Evolutionary conservation across 768 basidiomycete species (phyloP).

Genomic region (Lactarius sp.): DNA sequence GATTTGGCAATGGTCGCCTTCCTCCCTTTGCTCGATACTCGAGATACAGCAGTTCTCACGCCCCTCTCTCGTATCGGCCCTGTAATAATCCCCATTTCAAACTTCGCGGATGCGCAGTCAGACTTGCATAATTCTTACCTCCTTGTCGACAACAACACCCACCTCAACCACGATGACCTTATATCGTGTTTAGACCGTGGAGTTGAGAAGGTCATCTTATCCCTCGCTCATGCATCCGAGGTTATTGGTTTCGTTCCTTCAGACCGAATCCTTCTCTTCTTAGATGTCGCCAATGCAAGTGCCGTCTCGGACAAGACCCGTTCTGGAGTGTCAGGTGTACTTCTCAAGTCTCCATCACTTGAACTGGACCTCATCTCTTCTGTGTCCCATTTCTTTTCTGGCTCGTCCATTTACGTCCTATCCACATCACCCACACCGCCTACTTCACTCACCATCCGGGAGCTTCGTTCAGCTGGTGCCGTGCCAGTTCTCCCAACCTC

Average conservation of each 20-base stretch:
- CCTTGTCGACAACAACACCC: constrained; percentile 47
- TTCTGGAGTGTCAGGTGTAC: constrained; percentile 68
- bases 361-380: constrained; percentile 76
- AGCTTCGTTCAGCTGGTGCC: constrained; percentile 53
- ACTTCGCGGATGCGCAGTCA: constrained; percentile 29
- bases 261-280: constrained; percentile 67
- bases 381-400: constrained; percentile 67
- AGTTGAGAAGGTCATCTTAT: constrained; percentile 73
- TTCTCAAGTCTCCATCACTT: constrained; percentile 68
- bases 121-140: constrained; percentile 41
- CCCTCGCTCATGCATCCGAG: constrained; percentile 58
- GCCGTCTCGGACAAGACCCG: constrained; percentile 73
- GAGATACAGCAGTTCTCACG: constrained; percentile 45
- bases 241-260: constrained; percentile 64
- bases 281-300: constrained; percentile 68
- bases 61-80: constrained; percentile 75
- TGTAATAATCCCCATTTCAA: constrained; percentile 47
- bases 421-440: constrained; percentile 46
- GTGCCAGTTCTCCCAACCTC: constrained; percentile 68
- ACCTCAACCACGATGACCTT: constrained; percentile 49
- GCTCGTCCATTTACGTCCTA: constrained; percentile 59
- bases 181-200: constrained; percentile 71
- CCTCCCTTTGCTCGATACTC: constrained; percentile 40
- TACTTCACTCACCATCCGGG: constrained; percentile 54
- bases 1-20: constrained; percentile 30